These are phyloP conservation scores for Meyerozyma sp. DNA, from an alignment of 1,139 yeast species.

Conservation along the genomic window DNA sequence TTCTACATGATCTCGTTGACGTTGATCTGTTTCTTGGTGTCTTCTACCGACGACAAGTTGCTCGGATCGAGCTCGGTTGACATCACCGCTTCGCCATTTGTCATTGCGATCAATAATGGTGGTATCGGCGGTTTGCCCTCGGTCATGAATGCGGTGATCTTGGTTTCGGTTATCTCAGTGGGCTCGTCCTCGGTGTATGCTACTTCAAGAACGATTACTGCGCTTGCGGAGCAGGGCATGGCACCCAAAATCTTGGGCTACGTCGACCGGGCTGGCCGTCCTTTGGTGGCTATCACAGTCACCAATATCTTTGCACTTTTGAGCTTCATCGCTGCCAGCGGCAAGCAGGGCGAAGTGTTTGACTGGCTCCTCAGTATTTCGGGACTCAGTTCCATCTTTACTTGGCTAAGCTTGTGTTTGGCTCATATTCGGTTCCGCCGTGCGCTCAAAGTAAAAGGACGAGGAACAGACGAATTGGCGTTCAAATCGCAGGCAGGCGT, in stretches of 20 bases:
- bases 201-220: constrained; percentile 25
- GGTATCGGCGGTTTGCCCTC: constrained; percentile 61
- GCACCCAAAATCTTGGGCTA: constrained; percentile 28
- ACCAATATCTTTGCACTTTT: constrained; percentile 53
- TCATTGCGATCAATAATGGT: constrained; percentile 54
- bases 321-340: constrained; percentile 68
- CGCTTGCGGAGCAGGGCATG: constrained; percentile 28
- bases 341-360: constrained; percentile 61
- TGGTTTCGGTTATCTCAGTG: constrained; percentile 58
- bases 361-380: constrained; percentile 80
- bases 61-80: constrained; percentile 33
- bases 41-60: constrained; percentile 28
- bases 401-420: constrained; percentile 76
- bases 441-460: constrained; percentile 64
- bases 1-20: constrained; percentile 29
- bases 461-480: constrained; percentile 60
- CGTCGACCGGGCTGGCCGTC: constrained; percentile 25
- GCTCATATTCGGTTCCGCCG: constrained; percentile 76
- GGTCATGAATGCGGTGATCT: constrained; percentile 66
- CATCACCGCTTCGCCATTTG: constrained; percentile 49
- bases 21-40: constrained; percentile 27
- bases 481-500: constrained; percentile 67
- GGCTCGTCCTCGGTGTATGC: constrained; percentile 35
- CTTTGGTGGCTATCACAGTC: constrained; percentile 25
- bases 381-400: constrained; percentile 77